phyloP scores from a whole-genome alignment of 2,329 filamentous ascomycete species.

The Waltergamsia citrina region DNA sequence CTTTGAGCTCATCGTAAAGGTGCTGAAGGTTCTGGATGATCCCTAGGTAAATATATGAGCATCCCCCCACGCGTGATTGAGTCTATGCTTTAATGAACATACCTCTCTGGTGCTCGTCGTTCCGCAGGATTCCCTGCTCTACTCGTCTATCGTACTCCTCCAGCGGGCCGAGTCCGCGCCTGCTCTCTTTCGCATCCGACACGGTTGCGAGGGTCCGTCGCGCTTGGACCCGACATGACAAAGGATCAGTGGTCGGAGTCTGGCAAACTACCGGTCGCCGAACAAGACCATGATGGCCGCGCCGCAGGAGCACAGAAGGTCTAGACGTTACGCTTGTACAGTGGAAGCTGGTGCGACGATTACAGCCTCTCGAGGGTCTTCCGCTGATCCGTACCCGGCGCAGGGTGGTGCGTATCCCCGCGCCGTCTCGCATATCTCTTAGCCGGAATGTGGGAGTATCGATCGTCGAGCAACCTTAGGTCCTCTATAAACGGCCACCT shows the following conservation, averaged over 20 bases:
- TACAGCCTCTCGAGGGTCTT: background rate
- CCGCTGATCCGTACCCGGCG: background rate
- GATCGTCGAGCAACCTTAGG: too few species aligned
- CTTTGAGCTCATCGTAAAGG: slow-evolving; percentile 70
- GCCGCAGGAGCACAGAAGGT: background rate
- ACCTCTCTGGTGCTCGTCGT: slow-evolving; percentile 90
- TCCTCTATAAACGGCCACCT: too few species aligned
- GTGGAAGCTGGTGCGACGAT: background rate
- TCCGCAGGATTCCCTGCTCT: slow-evolving; percentile 59
- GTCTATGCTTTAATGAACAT: background rate
- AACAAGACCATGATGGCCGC: background rate
- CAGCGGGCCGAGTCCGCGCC: slow-evolving; percentile 56
- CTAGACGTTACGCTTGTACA: background rate
- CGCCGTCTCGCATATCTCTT: slow-evolving; percentile 1
- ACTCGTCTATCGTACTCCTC: slow-evolving; percentile 84
- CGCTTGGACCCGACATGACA: background rate
- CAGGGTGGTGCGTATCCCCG: slow-evolving; percentile 1
- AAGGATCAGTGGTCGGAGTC: background rate
- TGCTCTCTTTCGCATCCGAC: background rate
- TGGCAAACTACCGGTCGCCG: background rate
- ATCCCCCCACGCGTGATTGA: background rate
- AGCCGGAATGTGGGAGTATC: too few species aligned
- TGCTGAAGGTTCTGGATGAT: slow-evolving; percentile 87
- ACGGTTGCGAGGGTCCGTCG: slow-evolving; percentile 4
- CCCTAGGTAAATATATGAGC: too few species aligned